Base-by-base conservation (phyloP, 192 early-diverging fungal genomes). In the Gaertneriomyces semiglobifer region DNA sequence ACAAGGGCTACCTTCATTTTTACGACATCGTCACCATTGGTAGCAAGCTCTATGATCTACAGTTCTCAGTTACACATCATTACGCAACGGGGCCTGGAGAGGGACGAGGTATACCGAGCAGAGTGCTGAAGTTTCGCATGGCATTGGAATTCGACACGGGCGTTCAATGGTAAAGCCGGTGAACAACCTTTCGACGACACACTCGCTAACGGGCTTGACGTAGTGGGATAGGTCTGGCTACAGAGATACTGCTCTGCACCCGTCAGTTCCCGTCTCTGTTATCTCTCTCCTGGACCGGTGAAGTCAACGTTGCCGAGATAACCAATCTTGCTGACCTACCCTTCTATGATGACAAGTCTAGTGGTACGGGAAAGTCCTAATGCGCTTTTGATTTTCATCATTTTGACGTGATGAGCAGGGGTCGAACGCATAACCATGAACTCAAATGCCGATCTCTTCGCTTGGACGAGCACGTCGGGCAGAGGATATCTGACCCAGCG, bases 141-240 rank as follows among this genome's bases (percentile, higher is more conserved):
- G 87, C 91, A 5, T 80, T 93, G 65, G 86, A 88, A 63, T 83
- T 93, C 53, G 89, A 90, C 70, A 82, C 88, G 14, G 89, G 88
- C 6, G 79, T 88, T 10, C 68, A 78, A 64, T 87, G 88, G 87
- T 90, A 58, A 7, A 10, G 8, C 25, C 3, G 40, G 9, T 6
- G 57, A 38, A 16, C 38, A 19, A 40, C 41, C 57, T 60, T 44
- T 62, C 65, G 53, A 12, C 10, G 63, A 53, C 54, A 55, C 40
- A 14, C 18, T 18, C 0, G 39, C 14, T 65, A 6, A 45, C n/a
- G 14, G 42, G 4, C 41, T 14, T 59, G 25, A 16, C 18, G 40
- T 50, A 91, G 90, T 67, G 87, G 87, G 14, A 66, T 88, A 45
- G 83, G 81, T 0, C 65, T 88, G 8, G 72, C 82, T n/a, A 81